Base-by-base conservation (phyloP, 2,329 filamentous ascomycete species). In the Periglandula ipomoeae region DNA sequence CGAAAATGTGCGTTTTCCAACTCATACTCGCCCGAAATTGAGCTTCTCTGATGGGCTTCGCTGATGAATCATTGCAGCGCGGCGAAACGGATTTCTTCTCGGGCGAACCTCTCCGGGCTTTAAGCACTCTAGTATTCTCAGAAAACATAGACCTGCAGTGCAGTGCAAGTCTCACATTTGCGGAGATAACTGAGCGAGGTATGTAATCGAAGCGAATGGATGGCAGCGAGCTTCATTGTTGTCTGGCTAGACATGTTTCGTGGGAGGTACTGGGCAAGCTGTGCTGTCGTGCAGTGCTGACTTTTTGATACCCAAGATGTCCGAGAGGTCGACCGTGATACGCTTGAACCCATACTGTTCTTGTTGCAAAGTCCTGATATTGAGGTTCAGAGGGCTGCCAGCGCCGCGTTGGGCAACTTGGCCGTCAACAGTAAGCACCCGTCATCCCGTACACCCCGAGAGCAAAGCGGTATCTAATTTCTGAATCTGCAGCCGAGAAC, bases 121-220 rank as follows among this genome's bases (percentile, higher is more conserved):
- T 98, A 50, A 96, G 89, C 69, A 98, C 91, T 11, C 79, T 98
- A 23, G 93, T 98, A 50, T 98, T 95, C 67, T 98, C 93, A 50
- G 90, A 97, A 69, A 98, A 98, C 71, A 90, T 98, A 65, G 93
- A 98, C 66, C 78, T 98, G 47, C 93, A 98, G 72, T 81, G 93
- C 56, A 97, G 93, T 71, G 93, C 93, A 47, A 97, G 91, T 67
- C 79, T 98, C 67, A 98, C 93, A 2, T 98, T 98, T 75, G 93
- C 93, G 52, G 93, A 98, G 68, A 98, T 98, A 58, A 98, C 93
- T 35, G 93, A 98, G 70, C 74, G 91, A 88, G 91, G 93, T 96
- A 77, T 60, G 75, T 57, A 24, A 40, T 52, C 55, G 23, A 23
- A 15, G 34, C 43, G 20, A 17, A 34, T n/a, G 20, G 7, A 39